phyloP scores from a whole-genome alignment of 2,329 filamentous ascomycete genomes.

The Meredithiella fracta region DNA sequence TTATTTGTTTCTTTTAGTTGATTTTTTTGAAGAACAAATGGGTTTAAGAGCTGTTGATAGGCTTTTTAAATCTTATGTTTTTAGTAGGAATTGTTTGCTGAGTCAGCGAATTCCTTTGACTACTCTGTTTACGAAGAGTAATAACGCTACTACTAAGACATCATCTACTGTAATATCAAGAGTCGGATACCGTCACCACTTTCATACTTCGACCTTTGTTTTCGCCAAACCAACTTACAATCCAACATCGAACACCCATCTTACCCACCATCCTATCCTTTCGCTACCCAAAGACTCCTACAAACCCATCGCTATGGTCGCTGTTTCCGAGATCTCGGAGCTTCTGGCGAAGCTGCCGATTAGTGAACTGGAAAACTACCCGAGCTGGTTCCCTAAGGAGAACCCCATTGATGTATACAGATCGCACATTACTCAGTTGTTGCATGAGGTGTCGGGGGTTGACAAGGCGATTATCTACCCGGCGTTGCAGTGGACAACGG shows the following conservation, averaged over 20 bases:
- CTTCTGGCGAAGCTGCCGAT: slow-evolving; percentile 23
- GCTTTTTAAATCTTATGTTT: background rate
- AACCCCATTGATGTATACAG: slow-evolving; percentile 72
- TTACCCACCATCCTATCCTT: background rate
- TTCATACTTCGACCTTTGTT: background rate
- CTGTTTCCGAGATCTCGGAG: slow-evolving; percentile 10
- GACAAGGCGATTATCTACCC: slow-evolving; percentile 56
- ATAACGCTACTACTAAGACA: background rate
- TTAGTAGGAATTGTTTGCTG: too few species aligned
- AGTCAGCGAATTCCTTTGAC: background rate
- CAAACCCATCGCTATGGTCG: slow-evolving; percentile 10
- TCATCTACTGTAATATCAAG: too few species aligned
- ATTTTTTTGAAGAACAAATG: background rate
- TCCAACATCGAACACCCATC: background rate
- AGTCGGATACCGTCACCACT: too few species aligned
- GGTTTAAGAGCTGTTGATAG: background rate
- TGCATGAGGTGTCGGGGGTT: slow-evolving; percentile 53
- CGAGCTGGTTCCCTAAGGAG: slow-evolving; percentile 45
- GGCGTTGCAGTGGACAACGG: slow-evolving; percentile 60
- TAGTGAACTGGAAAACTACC: slow-evolving; percentile 27
- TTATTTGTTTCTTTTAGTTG: background rate
- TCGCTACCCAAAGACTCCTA: background rate
- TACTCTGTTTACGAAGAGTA: too few species aligned
- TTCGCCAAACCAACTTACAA: background rate
- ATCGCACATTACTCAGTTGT: slow-evolving; percentile 53